phyloP scores from a whole-genome alignment of 495 filamentous ascomycete genomes.

The Immersiella caudata region DNA sequence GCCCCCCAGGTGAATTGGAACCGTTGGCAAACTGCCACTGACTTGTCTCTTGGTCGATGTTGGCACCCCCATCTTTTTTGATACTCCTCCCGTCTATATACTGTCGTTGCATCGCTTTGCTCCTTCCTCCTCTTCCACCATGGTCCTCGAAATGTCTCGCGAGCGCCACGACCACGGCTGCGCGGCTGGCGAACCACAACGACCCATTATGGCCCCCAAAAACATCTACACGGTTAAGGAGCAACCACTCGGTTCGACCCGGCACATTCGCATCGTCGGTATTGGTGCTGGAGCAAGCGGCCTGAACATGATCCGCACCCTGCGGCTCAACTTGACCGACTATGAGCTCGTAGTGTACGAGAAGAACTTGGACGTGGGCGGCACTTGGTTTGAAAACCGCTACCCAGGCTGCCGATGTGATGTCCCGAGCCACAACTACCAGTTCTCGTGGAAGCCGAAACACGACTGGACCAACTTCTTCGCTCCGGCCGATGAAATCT shows the following conservation, averaged over 20 bases:
- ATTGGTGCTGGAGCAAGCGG: conserved; percentile 56
- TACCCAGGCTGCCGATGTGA: conserved; percentile 61
- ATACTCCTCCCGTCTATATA: conserved; percentile 9
- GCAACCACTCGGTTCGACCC: conserved; percentile 46
- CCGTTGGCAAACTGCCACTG: not conserved
- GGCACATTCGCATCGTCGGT: conserved; percentile 50
- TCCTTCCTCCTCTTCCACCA: conserved; percentile 15
- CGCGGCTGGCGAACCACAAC: conserved; percentile 16
- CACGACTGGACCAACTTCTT: conserved; percentile 64
- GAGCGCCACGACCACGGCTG: conserved; percentile 16
- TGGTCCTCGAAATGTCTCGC: conserved; percentile 24
- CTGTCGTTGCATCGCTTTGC: not conserved
- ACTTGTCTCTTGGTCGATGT: not conserved
- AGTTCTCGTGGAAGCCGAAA: conserved; percentile 59
- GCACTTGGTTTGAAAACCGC: conserved; percentile 63
- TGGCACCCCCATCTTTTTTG: not conserved
- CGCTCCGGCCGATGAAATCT: conserved; percentile 59
- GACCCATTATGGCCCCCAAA: conserved; percentile 12
- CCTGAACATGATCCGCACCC: conserved; percentile 50
- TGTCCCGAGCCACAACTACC: conserved; percentile 58
- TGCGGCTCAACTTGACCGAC: conserved; percentile 45
- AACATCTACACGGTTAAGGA: conserved; percentile 44
- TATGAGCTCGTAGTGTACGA: conserved; percentile 71
- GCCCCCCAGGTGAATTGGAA: too few relatives aligned
- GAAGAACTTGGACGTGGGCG: conserved; percentile 70